Evolutionary conservation across 805 yeast genomes (phyloP), one percentile per base, ranked within the genome.

Genomic region (Metschnikowia peoriensis): DNA sequence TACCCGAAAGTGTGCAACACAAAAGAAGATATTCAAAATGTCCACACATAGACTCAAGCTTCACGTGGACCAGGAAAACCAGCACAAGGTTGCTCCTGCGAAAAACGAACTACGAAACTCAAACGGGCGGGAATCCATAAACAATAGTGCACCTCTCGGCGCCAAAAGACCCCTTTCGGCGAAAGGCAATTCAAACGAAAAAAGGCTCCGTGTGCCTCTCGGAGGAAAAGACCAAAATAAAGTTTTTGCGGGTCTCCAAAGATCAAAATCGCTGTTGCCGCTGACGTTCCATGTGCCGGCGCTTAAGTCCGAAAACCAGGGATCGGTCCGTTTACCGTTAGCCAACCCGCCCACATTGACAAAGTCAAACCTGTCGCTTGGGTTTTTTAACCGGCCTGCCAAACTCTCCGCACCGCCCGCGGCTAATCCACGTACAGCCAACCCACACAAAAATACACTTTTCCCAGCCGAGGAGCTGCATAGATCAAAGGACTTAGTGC

Each of bases 211-310:
- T 40, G 56, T 59, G 15, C 79, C 79, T 4, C 64, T 73, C 46
- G 74, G 76, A 4, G 78, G 78, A 1, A 74, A 74, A 52, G 71
- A 69, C 57, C 69, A 63, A 39, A 74, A 74, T 57, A 55, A 55
- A 38, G 55, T 56, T 16, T 41, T 64, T 28, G 68, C 70, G 7
- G 52, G 63, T 1, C 62, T 74, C 50, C 69, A 59, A 42, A 63
- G 75, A 46, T 69, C 76, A 4, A 66, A 68, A 42, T 44, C 49
- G 39, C 48, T 48, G 28, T 41, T 54, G 28, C 51, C 54, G 17
- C 54, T 48, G 52, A 48, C 51, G 32, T 38, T 48, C n/a, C 50
- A 44, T 7, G 22, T 40, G 22, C 34, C 45, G 16, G n/a, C 44
- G 14, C 12, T 45, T 35, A 38, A 39, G 27, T 37, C 42, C 37